phyloP scores from a whole-genome alignment of 306 rosid species.

The Quercus ilex region DNA sequence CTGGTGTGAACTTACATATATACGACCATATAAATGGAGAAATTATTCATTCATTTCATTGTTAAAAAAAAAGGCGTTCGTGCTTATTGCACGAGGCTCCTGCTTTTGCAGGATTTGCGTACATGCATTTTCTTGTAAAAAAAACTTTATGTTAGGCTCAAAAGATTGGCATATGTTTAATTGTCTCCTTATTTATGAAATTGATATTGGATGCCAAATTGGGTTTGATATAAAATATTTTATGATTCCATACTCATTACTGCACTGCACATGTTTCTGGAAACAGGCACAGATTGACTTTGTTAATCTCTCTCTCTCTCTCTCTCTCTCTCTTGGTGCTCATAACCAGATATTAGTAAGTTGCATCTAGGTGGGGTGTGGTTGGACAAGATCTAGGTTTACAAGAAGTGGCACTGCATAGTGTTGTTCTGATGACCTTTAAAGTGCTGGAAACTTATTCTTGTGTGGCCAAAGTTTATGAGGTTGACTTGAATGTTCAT shows the following conservation, averaged over 20 bases:
- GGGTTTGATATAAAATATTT: neutral
- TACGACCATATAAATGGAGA: neutral
- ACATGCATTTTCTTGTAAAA: no score
- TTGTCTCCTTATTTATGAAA: neutral
- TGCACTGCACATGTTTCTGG: no score
- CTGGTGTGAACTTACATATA: neutral
- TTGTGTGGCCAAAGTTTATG: neutral
- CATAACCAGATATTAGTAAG: neutral
- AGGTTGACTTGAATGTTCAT: neutral
- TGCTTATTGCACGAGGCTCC: no score
- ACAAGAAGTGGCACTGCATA: neutral
- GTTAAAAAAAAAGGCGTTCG: neutral
- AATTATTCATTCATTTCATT: neutral
- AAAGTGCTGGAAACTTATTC: neutral
- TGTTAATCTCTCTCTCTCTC: neutral
- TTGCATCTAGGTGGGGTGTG: neutral
- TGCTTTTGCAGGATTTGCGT: no score
- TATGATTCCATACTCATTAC: no score
- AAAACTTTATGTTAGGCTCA: neutral
- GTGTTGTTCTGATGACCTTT: neutral
- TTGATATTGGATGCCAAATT: neutral
- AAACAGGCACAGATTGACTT: neutral
- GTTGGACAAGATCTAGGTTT: neutral
- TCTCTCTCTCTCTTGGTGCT: neutral
- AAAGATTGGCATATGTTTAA: neutral